Evolutionary conservation across 2,329 filamentous ascomycete genomes (phyloP), one percentile per base, ranked within the genome.

Genomic region (Ophiocordyceps australis): DNA sequence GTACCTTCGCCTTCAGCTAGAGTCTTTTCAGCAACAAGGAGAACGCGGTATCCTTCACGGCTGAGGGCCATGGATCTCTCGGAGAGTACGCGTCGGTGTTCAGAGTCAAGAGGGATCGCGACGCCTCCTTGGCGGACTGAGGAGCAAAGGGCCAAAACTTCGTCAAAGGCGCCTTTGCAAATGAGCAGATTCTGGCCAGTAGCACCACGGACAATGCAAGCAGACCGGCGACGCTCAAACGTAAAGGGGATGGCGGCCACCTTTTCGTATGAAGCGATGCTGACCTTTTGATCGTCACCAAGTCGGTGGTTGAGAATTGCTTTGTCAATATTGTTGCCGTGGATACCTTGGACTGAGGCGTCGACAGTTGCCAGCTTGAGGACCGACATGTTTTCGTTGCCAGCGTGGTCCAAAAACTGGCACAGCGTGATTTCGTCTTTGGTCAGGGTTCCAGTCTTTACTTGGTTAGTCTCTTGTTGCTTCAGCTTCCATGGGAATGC

Each of bases 141-240:
- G 7, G 28, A 28, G 32, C 40, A 42, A 6, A 40, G 30, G 8
- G 29, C 24, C 5, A 40, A 31, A 2, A 46, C 35, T 16, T 46
- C 42, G 17, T 44, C 41, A 7, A 44, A 43, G 3, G 37, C 41
- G 16, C 42, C 41, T 21, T 43, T 44, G 30, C 38, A 41, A 9
- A 44, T 40, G 14, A 45, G 33, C 28, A 46, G 35, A 14, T 40
- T 35, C 7, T 34, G 28, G 11, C 36, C 30, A 1, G 37, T 40
- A 5, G 28, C 25, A 4, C 38, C 40, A 11, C 32, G 31, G 22
- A 42, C 33, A 10, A 41, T 27, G 24, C 35, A 36, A 10, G 34
- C 31, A 5, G 38, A 37, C 7, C 39, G 31, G 14, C 38, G 40
- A 8, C 39, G 36, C 17, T 41, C 40, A 25, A 42, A 42, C 6